Percentiles rank a stretch among this genome's conserved stretches.
These are phyloP conservation scores for apple (Malus domestica) DNA, from an alignment of 306 rosid genomes.

Conservation along the genomic window DNA sequence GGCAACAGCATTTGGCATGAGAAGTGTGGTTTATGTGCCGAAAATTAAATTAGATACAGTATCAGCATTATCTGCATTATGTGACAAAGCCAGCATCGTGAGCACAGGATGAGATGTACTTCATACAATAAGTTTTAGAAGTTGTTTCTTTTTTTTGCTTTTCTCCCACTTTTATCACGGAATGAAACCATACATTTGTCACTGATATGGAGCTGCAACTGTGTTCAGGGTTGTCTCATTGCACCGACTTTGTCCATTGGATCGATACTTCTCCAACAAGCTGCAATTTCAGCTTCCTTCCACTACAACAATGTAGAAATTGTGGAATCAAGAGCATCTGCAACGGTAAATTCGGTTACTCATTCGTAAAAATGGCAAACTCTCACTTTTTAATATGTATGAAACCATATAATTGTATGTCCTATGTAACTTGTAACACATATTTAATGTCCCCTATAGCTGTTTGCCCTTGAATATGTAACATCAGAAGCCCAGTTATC, in stretches of 20 bases:
- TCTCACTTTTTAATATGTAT: not conserved
- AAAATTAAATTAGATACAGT: conserved; percentile 43
- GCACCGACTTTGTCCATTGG: conserved; percentile 94
- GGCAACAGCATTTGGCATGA: conserved; percentile 97
- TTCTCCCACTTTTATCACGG: not conserved
- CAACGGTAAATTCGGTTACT: conserved; percentile 35
- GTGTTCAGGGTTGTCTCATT: conserved; percentile 47
- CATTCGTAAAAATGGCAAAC: not conserved
- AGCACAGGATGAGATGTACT: conserved; percentile 71
- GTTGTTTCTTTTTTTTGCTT: not conserved
- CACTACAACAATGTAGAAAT: conserved; percentile 81
- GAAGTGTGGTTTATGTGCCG: conserved; percentile 73
- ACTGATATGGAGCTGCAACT: not conserved
- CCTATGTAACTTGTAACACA: too few species aligned
- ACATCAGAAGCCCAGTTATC: not conserved
- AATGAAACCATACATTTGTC: not conserved
- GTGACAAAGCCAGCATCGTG: conserved; percentile 97
- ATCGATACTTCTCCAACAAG: conserved; percentile 86
- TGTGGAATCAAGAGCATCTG: conserved; percentile 71
- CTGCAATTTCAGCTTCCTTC: conserved; percentile 88
- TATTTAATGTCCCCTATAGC: too few species aligned
- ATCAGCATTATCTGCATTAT: conserved; percentile 68
- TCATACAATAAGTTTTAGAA: not conserved
- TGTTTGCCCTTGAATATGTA: not conserved
- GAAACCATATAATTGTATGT: not conserved